Base-by-base conservation (phyloP, 2,329 filamentous ascomycete species). In the Neofusicoccum sp. region DNA sequence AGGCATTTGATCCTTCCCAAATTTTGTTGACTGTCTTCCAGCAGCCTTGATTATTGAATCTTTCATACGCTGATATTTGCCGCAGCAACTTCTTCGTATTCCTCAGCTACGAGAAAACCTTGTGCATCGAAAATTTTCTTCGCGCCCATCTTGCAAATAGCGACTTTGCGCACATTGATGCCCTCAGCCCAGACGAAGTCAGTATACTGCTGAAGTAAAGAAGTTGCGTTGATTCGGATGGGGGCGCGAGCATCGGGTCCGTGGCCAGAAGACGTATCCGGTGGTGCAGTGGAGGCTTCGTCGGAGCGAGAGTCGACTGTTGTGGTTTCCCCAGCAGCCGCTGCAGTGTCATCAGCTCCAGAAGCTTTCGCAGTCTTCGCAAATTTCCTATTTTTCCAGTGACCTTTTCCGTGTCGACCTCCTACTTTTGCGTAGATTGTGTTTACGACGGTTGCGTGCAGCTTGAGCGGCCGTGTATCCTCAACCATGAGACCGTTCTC, bases 91-190 rank as follows among this genome's bases (percentile, higher is more conserved):
- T 58, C 39, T 14, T 58, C 54, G 16, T 60, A 60, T 33, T 47
- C 56, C 56, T 60, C 56, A 33, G 31, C 11, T 6, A 39, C 33
- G n/a, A 58, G 29, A 45, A 12, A 6, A 8, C 54, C 54, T 31
- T 33, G 33, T n/a, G 29, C 47, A 22, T 33, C 31, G 16, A 50
- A 1, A 16, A 86, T 78, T 69, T 85, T 87, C 80, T 88, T 90
- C 8, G 92, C 92, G 0, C 93, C 92, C 93, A 97, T 97, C 72
- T 86, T 87, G 73, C 92, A 97, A 41, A 97, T 88, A 54, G 89
- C 87, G 44, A 97, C 77, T 64, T 81, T 85, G 63, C 92, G 86
- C n/a, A 97, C 73, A 14, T 80, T 78, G 29, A 94, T 79, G 56
- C 86, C 78, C 61, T 86, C 80, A 68, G 90, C 87, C 92, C 93